These are phyloP conservation scores for Excoecaria agallocha DNA, from an alignment of 345 rosid species.

Conservation along the genomic window DNA sequence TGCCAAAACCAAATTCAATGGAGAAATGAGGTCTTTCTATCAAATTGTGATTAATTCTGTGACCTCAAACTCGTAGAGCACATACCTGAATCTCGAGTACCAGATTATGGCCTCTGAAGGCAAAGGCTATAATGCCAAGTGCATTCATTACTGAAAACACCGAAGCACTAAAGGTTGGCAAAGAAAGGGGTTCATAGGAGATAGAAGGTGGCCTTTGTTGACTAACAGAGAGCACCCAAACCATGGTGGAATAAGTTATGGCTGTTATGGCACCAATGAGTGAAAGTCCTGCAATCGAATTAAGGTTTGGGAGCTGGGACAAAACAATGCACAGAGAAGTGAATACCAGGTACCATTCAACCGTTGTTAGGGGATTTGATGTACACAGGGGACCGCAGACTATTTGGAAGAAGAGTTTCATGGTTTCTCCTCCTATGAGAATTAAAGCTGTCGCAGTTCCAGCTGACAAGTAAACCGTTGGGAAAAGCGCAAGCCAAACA, in stretches of 20 bases:
- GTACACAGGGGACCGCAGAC: conserved; percentile 89
- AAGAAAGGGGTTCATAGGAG: conserved; percentile 69
- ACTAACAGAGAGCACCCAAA: conserved; percentile 96
- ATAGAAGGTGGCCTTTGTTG: conserved; percentile 75
- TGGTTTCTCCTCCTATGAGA: conserved; percentile 89
- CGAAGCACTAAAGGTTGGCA: conserved; percentile 58
- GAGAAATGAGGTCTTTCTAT: neutral
- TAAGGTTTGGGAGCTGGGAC: conserved; percentile 97
- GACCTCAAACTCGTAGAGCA: neutral
- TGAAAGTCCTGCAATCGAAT: conserved; percentile 93
- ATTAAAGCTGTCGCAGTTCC: conserved; percentile 94
- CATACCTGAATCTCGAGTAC: conserved; percentile 89
- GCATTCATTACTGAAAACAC: conserved; percentile 79
- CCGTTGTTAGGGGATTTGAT: conserved; percentile 85
- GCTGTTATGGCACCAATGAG: conserved; percentile 93
- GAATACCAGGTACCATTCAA: conserved; percentile 96
- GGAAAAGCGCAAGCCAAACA: conserved; percentile 90
- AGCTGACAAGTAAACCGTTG: conserved; percentile 89
- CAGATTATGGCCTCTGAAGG: conserved; percentile 90
- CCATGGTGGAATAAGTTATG: conserved; percentile 87
- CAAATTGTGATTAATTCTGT: neutral
- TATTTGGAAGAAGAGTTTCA: conserved; percentile 90
- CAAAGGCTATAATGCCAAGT: conserved; percentile 90
- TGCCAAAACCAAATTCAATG: conserved; percentile 24
- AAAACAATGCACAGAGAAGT: conserved; percentile 88